These are phyloP conservation scores for Cercospora nicotianae DNA, from an alignment of 2,329 filamentous ascomycete genomes.

Conservation along the genomic window DNA sequence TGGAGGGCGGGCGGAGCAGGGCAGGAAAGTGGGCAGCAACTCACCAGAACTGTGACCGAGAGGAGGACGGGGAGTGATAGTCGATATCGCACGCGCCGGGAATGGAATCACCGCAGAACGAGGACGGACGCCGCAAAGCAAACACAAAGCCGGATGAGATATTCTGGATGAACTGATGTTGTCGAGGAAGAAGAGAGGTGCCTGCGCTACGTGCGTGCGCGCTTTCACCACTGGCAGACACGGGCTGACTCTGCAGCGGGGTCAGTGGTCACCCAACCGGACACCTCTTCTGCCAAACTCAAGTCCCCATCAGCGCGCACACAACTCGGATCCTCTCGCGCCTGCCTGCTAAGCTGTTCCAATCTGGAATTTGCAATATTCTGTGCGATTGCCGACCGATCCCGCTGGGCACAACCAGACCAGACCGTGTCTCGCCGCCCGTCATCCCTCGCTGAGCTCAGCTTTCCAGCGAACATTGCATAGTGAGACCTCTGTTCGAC, in stretches of 20 bases:
- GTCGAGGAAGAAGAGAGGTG: not conserved
- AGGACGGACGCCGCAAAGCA: constrained; percentile 7
- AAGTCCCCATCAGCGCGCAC: not conserved
- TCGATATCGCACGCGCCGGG: not conserved
- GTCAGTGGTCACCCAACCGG: not conserved
- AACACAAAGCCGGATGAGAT: not conserved
- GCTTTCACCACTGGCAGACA: not conserved
- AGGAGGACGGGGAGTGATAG: not conserved
- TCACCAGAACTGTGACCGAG: not conserved
- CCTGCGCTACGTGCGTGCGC: not conserved
- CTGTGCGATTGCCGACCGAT: not conserved
- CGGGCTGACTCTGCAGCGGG: not conserved
- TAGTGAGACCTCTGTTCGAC: not conserved
- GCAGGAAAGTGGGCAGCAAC: not conserved
- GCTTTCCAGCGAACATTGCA: not conserved
- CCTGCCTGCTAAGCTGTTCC: not conserved
- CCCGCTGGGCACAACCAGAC: not conserved
- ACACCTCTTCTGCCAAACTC: constrained; percentile 4
- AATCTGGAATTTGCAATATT: not conserved
- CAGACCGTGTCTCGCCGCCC: not conserved
- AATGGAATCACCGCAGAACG: constrained; percentile 4
- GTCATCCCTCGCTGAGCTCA: not conserved
- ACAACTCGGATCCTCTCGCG: not conserved
- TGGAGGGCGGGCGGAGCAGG: not conserved
- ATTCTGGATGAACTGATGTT: not conserved